These are phyloP conservation scores for Alternaria triticimaculans DNA, from an alignment of 2,329 filamentous ascomycete species.

Conservation along the genomic window DNA sequence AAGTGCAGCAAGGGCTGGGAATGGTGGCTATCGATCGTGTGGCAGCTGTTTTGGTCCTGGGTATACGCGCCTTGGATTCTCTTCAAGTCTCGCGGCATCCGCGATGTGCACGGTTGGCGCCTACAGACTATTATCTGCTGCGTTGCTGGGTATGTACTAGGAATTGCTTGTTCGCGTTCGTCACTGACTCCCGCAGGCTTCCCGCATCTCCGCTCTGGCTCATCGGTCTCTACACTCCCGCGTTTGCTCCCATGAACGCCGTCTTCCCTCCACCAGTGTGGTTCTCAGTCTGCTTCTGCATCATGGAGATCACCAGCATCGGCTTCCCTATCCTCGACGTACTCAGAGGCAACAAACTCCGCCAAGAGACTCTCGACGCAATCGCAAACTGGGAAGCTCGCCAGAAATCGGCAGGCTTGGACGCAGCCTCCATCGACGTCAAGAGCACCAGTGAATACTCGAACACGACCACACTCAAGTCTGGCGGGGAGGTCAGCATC, in stretches of 20 bases:
- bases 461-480: slow-evolving; percentile 26
- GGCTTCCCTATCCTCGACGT: slow-evolving; percentile 41
- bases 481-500: slow-evolving; percentile 11
- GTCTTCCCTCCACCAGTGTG: slow-evolving; percentile 37
- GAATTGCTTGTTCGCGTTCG: neutral
- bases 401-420: slow-evolving; percentile 19
- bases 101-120: slow-evolving; percentile 44
- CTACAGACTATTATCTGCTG: slow-evolving; percentile 44
- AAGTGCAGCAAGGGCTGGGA: slow-evolving; percentile 45
- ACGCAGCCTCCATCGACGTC: slow-evolving; percentile 7
- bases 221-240: slow-evolving; percentile 39
- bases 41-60: slow-evolving; percentile 49
- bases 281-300: slow-evolving; percentile 42
- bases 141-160: slow-evolving; percentile 35
- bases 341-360: slow-evolving; percentile 34
- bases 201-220: slow-evolving; percentile 45
- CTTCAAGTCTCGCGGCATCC: slow-evolving; percentile 42
- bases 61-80: slow-evolving; percentile 45
- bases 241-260: slow-evolving; percentile 33
- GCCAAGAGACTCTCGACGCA: slow-evolving; percentile 42
- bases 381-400: slow-evolving; percentile 44
- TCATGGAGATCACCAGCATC: slow-evolving; percentile 42
- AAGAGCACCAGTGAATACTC: slow-evolving; percentile 27
- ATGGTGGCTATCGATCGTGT: slow-evolving; percentile 46
- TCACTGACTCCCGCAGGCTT: slow-evolving; percentile 27